Evolutionary conservation across 2,329 filamentous ascomycete species (phyloP), one percentile per base, ranked within the genome.

Genomic region (Fusarium sp.): DNA sequence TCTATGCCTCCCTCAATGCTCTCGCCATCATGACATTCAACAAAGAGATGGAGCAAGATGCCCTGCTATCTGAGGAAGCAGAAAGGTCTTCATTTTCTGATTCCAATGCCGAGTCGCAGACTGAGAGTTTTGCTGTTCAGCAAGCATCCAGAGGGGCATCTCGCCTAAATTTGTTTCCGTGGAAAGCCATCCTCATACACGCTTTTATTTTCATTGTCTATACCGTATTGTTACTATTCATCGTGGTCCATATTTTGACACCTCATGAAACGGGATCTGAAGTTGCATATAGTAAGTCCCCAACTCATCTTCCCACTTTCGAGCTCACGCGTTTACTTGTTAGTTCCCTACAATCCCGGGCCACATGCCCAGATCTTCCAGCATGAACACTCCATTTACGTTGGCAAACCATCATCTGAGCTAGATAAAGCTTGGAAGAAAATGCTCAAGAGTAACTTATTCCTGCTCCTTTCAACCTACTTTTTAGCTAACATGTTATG

Each of bases 121-220:
- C 0, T 2, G n/a, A 18, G 5, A 22, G 0, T 2, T 7, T 7
- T 7, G 2, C 8, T 14, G 25, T 50, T 11, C 4, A 9, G 1
- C n/a, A 1, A 35, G 0, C 17, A 4, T 0, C 4, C 5, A 20
- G 3, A 50, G 1, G 7, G 12, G n/a, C n/a, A 2, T 4, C 1
- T 36, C 11, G 8, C 11, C 14, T 22, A 7, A 20, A 15, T 0
- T 6, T 50, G 1, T 35, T 50, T 18, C 1, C 12, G 3, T 25
- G 47, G 47, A n/a, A 15, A 35, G 31, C 17, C 4, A 36, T 50
- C 35, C 17, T 50, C 6, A 3, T 36, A 20, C 47, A 50, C 5
- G 1, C 31, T 11, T 0, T 15, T 1, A 20, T 36, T 2, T 1
- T 50, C 7, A 4, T 25, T 2, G 5, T 2, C 4, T 50, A 50